Base-by-base conservation (phyloP, 2,329 filamentous ascomycete species). In the Fusarium nygamai region DNA sequence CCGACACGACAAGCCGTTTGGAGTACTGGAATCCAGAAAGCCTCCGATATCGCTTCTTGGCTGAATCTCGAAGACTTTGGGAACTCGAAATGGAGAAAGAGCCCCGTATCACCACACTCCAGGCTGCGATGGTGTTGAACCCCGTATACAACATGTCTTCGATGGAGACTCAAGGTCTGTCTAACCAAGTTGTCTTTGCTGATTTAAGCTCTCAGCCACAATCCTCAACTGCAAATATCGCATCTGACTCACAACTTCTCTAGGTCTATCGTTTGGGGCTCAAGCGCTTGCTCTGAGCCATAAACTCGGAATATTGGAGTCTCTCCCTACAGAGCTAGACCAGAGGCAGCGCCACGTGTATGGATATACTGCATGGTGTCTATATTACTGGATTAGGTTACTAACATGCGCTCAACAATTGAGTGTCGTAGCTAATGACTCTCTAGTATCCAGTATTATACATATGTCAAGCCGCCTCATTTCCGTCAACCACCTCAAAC, bases 211-310 rank as follows among this genome's bases (percentile, higher is more conserved):
- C 38, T 13, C 38, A 6, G 4, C 12, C 38, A 41, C 11, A 41
- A 22, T 22, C 8, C 38, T 14, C 1, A 14, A 8, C 1, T 14
- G 0, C 7, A 39, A 39, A 39, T 5, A 8, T 14, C 12, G 20
- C 20, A 41, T 22, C 38, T 8, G 20, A 22, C 20, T 41, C 8
- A 14, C 38, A 22, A 12, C 20, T 41, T 41, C 38, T 41, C 20
- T 8, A 41, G 38, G 38, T 41, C 11, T 41, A 41, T 41, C 38
- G 1, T 41, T 41, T 8, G 38, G 38, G 20, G 38, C 38, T 0
- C 38, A 41, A 41, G 38, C 38, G 20, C 20, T 41, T 22, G 38
- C 38, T 41, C 38, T 41, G 38, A 22, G 38, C 38, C 38, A 41
- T 22, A 41, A 41, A 22, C 38, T 41, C 38, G 38, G 38, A 41